These are phyloP conservation scores for Thermothelomyces thermophilus DNA, from an alignment of 2,329 filamentous ascomycete species.

Conservation along the genomic window DNA sequence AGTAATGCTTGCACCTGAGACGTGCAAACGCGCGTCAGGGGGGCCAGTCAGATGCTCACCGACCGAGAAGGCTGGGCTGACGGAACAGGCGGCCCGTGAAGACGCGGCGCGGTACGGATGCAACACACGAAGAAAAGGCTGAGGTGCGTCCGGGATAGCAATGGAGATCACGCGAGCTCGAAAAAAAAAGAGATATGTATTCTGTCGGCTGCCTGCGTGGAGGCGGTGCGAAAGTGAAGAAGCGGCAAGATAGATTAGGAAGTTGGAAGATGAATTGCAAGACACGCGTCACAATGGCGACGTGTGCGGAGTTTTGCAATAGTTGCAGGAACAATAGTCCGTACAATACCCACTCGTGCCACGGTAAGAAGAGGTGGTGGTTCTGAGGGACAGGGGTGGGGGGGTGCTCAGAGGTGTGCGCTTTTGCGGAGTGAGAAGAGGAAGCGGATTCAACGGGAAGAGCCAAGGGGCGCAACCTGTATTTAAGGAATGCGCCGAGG, in stretches of 20 bases:
- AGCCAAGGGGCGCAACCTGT: constrained; percentile 11
- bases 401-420: constrained; percentile 1
- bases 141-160: neutral
- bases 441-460: constrained; percentile 14
- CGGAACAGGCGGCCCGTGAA: constrained; percentile 17
- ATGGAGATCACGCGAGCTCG: constrained; percentile 3
- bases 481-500: constrained; percentile 19
- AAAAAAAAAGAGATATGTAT: neutral
- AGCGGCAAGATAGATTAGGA: neutral
- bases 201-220: neutral
- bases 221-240: neutral
- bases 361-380: neutral
- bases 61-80: constrained; percentile 6
- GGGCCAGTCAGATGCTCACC: constrained; percentile 4
- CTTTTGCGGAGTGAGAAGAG: constrained; percentile 14
- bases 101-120: constrained; percentile 18
- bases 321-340: constrained; percentile 13
- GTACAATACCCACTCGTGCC: neutral
- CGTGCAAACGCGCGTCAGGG: constrained; percentile 4
- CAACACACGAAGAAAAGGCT: constrained; percentile 17
- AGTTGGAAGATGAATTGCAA: constrained; percentile 9
- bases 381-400: constrained; percentile 10
- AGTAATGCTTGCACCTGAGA: constrained; percentile 17
- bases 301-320: constrained; percentile 11
- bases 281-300: constrained; percentile 11